These are phyloP conservation scores for Escovopsis sp. DNA, from an alignment of 2,329 filamentous ascomycete genomes.

Conservation along the genomic window DNA sequence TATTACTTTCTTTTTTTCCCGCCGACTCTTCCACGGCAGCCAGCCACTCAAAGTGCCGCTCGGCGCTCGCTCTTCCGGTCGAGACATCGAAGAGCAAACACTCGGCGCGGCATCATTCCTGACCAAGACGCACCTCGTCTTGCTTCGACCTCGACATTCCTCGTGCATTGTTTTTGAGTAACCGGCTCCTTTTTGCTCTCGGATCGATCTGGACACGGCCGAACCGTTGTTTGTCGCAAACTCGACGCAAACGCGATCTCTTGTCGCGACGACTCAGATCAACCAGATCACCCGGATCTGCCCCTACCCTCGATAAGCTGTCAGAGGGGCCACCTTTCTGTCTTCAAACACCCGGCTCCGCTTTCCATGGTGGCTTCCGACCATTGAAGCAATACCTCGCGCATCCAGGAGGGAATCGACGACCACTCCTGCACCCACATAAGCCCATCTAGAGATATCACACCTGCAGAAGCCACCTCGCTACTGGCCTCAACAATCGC, in stretches of 20 bases:
- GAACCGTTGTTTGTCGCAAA: slow-evolving; percentile 10
- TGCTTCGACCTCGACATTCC: background rate
- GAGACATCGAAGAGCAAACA: background rate
- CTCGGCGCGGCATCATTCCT: background rate
- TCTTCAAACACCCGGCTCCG: no score
- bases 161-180: background rate
- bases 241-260: slow-evolving; percentile 9
- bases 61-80: no score
- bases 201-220: background rate
- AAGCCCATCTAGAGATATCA: no score
- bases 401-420: background rate
- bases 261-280: background rate
- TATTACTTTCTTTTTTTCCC: no score
- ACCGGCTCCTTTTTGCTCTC: background rate
- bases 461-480: background rate
- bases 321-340: no score
- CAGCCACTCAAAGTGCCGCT: no score
- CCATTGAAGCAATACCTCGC: no score
- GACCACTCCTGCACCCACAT: background rate
- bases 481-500: background rate
- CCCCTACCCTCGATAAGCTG: no score
- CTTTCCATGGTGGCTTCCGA: no score
- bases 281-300: no score
- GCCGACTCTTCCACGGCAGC: no score
- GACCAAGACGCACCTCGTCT: background rate